Evolutionary conservation across 352 stramenopile genomes (phyloP).

Genomic region (Phytophthora pluvialis): DNA sequence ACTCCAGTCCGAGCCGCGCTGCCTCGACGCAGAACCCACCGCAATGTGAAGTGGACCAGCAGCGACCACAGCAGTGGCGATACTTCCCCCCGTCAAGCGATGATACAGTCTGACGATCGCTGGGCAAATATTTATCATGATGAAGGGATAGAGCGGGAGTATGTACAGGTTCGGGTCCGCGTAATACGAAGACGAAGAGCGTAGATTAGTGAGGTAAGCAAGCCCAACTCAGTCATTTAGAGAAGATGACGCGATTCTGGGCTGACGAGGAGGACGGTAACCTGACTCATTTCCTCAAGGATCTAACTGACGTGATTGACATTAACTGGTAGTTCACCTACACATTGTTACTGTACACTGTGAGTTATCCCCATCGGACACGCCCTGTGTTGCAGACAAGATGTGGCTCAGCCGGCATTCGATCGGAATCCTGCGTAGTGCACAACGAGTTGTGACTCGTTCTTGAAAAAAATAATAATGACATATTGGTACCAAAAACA

Average conservation of each 20-base stretch:
- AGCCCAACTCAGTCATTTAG: no score
- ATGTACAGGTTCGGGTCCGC: background rate
- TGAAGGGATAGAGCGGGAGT: background rate
- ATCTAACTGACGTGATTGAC: constrained; percentile 3
- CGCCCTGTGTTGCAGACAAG: no score
- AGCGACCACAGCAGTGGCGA: constrained; percentile 21
- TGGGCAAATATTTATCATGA: constrained; percentile 21
- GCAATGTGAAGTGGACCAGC: constrained; percentile 6
- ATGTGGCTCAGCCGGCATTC: no score
- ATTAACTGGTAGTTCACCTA: background rate
- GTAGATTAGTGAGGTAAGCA: background rate
- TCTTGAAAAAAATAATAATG: no score
- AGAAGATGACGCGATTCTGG: no score
- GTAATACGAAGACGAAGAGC: background rate
- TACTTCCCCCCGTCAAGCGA: constrained; percentile 38
- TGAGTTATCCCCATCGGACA: no score
- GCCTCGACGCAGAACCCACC: constrained; percentile 25
- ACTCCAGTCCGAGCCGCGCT: constrained; percentile 41
- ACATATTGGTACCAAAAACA: no score
- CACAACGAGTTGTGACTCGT: no score
- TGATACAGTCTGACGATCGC: constrained; percentile 10
- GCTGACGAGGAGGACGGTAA: background rate
- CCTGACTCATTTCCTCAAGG: background rate
- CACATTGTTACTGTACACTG: background rate
- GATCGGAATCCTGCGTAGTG: no score